Evolutionary conservation across 1,284 basidiomycete genomes (phyloP).

Genomic region (Thecaphora frezii): DNA sequence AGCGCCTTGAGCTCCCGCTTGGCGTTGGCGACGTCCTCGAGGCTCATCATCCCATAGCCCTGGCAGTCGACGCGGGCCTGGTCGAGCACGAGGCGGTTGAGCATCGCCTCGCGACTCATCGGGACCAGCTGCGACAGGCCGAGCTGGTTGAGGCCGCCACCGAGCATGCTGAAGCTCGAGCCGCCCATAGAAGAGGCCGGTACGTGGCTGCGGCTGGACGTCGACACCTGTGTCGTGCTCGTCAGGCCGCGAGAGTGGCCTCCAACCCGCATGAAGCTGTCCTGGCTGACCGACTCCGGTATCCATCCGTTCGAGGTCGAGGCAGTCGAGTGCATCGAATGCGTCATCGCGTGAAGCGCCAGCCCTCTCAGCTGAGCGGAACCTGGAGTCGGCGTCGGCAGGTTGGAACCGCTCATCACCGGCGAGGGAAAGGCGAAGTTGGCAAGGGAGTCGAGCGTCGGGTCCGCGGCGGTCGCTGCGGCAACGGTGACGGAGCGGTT

Average conservation of each 20-base stretch:
- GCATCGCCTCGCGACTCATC: constrained; percentile 28
- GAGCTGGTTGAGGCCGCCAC: constrained; percentile 5
- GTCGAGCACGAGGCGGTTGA: constrained; percentile 30
- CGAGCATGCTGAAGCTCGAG: constrained; percentile 19
- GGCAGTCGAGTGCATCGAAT: constrained; percentile 19
- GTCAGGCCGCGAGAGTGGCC: not conserved
- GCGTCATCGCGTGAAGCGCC: constrained; percentile 18
- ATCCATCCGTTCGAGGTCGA: constrained; percentile 12
- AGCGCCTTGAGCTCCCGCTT: constrained; percentile 41
- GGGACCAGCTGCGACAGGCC: constrained; percentile 17
- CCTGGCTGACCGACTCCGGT: constrained; percentile 6
- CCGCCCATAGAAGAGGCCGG: constrained; percentile 33
- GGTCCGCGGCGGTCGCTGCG: constrained; percentile 4
- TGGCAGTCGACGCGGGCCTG: constrained; percentile 41
- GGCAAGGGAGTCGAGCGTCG: constrained; percentile 11
- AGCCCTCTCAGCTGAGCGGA: constrained; percentile 1
- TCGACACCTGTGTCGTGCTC: not conserved
- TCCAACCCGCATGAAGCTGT: constrained; percentile 15
- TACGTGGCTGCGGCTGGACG: constrained; percentile 16
- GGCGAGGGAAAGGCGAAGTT: constrained; percentile 21
- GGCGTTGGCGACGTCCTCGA: constrained; percentile 39
- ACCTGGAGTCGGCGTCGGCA: not conserved
- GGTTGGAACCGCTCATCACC: not conserved
- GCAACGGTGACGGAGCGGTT: constrained; percentile 9
- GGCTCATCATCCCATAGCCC: constrained; percentile 26